Evolutionary conservation across 495 filamentous ascomycete genomes (phyloP).

Genomic region (Aspergillus cristatus): DNA sequence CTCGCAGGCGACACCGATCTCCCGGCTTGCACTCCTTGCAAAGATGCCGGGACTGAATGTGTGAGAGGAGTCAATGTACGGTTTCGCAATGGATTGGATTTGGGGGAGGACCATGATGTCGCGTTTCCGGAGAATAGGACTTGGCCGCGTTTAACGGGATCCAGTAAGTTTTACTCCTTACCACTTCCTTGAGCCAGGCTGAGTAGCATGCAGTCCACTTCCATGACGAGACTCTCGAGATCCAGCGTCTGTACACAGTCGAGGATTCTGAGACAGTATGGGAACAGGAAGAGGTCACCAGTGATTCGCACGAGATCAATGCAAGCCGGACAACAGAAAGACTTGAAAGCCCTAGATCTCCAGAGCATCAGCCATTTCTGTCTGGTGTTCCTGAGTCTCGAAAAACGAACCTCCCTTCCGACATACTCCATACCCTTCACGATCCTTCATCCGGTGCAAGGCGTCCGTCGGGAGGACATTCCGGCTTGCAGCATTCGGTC

Average conservation of each 20-base stretch:
- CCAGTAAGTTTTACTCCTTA: slow-evolving; percentile 5
- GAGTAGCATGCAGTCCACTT: slow-evolving; percentile 11
- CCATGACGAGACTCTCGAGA: slow-evolving; percentile 16
- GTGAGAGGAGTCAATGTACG: slow-evolving; percentile 14
- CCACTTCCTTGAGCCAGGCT: not conserved
- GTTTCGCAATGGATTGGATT: slow-evolving; percentile 13
- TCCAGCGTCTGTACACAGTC: slow-evolving; percentile 3
- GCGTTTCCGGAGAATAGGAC: slow-evolving; percentile 10
- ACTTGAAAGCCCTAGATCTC: too few relatives aligned
- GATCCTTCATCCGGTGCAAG: too few relatives aligned
- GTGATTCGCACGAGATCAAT: too few relatives aligned
- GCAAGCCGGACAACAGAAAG: too few relatives aligned
- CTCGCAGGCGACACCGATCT: slow-evolving; percentile 12
- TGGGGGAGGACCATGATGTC: slow-evolving; percentile 6
- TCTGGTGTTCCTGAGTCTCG: too few relatives aligned
- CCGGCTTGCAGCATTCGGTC: not conserved
- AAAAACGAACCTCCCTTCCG: too few relatives aligned
- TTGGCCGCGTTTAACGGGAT: slow-evolving; percentile 14
- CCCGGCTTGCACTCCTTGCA: slow-evolving; percentile 13
- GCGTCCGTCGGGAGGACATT: too few relatives aligned
- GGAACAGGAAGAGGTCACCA: too few relatives aligned
- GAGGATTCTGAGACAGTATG: not conserved
- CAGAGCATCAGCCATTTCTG: too few relatives aligned
- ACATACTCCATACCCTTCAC: too few relatives aligned
- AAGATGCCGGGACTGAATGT: slow-evolving; percentile 12